phyloP scores from a whole-genome alignment of 2,329 filamentous ascomycete genomes.

The Canariomyces notabilis region DNA sequence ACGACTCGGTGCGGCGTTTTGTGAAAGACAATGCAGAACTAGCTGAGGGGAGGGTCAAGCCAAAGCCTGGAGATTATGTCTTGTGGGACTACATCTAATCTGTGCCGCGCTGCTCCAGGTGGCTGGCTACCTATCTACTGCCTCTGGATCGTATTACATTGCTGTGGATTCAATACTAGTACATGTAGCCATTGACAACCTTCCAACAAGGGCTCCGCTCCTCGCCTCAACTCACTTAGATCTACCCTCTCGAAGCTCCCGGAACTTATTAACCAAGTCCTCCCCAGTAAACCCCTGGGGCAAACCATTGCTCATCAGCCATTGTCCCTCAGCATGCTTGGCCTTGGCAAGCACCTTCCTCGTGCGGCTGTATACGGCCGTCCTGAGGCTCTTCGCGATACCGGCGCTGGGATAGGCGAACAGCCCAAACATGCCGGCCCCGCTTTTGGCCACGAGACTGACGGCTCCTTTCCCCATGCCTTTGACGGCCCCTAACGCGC shows the following conservation, averaged over 20 bases:
- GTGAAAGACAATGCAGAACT: too few relatives aligned
- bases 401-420: constrained; percentile 2
- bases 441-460: constrained; percentile 2
- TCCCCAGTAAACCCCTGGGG: neutral
- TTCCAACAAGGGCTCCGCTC: too few relatives aligned
- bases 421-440: constrained; percentile 4
- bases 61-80: too few relatives aligned
- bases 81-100: too few relatives aligned
- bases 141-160: too few relatives aligned
- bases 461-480: constrained; percentile 1
- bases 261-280: neutral
- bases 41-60: too few relatives aligned
- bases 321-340: neutral
- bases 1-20: too few relatives aligned
- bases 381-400: neutral
- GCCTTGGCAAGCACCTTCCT: constrained; percentile 1
- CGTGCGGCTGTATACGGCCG: neutral
- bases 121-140: too few relatives aligned
- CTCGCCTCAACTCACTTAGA: too few relatives aligned
- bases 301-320: neutral
- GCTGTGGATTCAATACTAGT: too few relatives aligned
- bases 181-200: too few relatives aligned
- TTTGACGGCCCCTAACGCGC: neutral
- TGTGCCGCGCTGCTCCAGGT: too few relatives aligned
- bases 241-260: neutral